Evolutionary conservation across 441 rosid species (phyloP).

Genomic region (Manihot esculenta): DNA sequence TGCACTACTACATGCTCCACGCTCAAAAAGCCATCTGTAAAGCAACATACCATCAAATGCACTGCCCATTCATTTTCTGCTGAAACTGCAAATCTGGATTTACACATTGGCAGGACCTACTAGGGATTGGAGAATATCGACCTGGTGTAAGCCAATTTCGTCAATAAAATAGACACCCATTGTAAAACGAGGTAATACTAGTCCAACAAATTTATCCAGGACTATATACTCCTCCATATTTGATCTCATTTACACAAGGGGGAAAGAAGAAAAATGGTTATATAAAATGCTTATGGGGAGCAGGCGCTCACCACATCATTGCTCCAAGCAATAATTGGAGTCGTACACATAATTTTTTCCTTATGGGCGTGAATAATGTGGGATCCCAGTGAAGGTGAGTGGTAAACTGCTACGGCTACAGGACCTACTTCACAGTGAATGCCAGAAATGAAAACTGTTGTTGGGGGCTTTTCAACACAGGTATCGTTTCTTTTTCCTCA

Average conservation of each 20-base stretch:
- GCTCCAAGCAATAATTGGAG: neutral
- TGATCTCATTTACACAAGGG: neutral
- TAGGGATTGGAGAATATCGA: constrained; percentile 81
- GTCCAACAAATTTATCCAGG: neutral
- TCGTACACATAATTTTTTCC: neutral
- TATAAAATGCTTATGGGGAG: too few relatives aligned
- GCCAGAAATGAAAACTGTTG: too few relatives aligned
- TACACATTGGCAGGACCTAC: constrained; percentile 59
- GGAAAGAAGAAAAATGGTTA: neutral
- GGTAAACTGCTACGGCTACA: too few relatives aligned
- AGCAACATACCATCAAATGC: neutral
- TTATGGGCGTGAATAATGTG: neutral
- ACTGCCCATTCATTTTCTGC: constrained; percentile 13
- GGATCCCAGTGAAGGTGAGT: neutral
- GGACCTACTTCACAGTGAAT: too few relatives aligned
- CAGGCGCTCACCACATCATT: neutral
- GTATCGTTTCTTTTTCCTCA: too few relatives aligned
- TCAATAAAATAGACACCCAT: constrained; percentile 25
- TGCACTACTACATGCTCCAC: neutral
- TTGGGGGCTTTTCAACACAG: too few relatives aligned
- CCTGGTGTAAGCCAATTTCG: constrained; percentile 48
- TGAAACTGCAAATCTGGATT: constrained; percentile 13
- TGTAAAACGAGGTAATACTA: neutral
- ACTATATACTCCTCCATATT: neutral
- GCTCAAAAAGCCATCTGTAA: neutral